These are phyloP conservation scores for Fraxinus pennsylvanica DNA, from an alignment of 257 asterid genomes.

Conservation along the genomic window DNA sequence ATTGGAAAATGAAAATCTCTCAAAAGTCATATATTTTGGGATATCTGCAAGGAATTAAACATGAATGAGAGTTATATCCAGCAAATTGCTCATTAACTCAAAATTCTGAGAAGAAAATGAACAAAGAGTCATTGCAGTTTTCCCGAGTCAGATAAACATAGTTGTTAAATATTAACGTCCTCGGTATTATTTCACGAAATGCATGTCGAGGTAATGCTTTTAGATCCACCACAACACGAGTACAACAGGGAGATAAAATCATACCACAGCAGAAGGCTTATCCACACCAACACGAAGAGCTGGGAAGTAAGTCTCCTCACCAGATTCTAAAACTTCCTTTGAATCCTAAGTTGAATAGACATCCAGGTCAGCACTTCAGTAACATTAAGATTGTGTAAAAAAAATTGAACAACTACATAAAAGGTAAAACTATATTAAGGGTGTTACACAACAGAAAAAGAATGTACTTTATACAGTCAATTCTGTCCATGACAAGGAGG, in stretches of 20 bases:
- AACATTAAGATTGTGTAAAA: not conserved
- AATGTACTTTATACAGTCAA: not conserved
- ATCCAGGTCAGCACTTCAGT: slow-evolving; percentile 21
- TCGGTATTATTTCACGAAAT: not conserved
- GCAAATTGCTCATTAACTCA: not conserved
- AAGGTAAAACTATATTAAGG: not conserved
- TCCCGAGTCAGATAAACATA: not conserved
- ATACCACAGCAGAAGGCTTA: slow-evolving; percentile 84
- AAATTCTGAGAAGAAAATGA: slow-evolving; percentile 3
- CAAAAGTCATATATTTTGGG: not conserved
- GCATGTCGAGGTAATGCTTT: slow-evolving; percentile 16
- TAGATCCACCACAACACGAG: slow-evolving; percentile 2
- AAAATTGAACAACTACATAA: not conserved
- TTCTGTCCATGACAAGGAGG: not conserved
- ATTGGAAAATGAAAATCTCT: not conserved
- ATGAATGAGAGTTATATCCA: not conserved
- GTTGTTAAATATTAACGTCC: not conserved
- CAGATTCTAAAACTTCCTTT: slow-evolving; percentile 60
- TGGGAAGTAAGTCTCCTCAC: slow-evolving; percentile 89
- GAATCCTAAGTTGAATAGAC: slow-evolving; percentile 57
- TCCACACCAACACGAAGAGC: slow-evolving; percentile 80
- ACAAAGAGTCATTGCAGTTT: slow-evolving; percentile 1
- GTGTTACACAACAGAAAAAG: not conserved
- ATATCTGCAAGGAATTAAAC: slow-evolving; percentile 9
- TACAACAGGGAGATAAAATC: slow-evolving; percentile 19